Percentiles rank a stretch among this genome's conserved stretches.
These are phyloP conservation scores for Kwoniella sp. DNA, from an alignment of 768 basidiomycete species.

Conservation along the genomic window DNA sequence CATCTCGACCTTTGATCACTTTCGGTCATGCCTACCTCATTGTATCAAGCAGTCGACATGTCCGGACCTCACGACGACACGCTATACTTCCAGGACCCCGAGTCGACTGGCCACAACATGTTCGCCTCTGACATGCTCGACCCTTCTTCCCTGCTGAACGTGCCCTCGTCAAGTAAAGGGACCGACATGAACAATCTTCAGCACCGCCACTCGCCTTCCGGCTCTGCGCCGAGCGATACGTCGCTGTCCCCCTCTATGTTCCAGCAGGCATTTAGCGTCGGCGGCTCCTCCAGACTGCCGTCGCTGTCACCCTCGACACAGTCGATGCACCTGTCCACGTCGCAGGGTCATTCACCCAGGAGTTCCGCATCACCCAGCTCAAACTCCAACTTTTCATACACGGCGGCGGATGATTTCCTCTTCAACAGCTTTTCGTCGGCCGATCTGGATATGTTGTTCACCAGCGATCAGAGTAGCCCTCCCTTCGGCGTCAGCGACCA, in stretches of 20 bases:
- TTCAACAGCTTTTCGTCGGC: conserved; percentile 22
- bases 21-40: conserved; percentile 18
- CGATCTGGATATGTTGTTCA: conserved; percentile 31
- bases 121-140: conserved; percentile 23
- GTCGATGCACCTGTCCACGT: conserved; percentile 5
- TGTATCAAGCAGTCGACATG: not conserved
- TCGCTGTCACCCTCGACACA: conserved; percentile 25
- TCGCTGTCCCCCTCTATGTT: not conserved
- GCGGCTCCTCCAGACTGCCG: conserved; percentile 14
- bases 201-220: conserved; percentile 1
- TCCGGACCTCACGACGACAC: not conserved
- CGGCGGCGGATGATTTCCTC: conserved; percentile 28
- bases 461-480: conserved; percentile 1
- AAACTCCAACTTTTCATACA: conserved; percentile 22
- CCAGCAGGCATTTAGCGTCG: conserved; percentile 1
- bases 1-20: too few species aligned
- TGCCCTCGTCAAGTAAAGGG: not conserved
- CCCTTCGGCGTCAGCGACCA: not conserved
- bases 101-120: conserved; percentile 12
- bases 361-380: conserved; percentile 32
- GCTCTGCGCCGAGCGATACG: not conserved
- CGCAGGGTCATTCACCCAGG: conserved; percentile 23
- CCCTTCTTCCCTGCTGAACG: conserved; percentile 12
- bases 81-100: conserved; percentile 18
- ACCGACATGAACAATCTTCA: not conserved